Conservation (phyloP, 441 rosid species). For the Populus tomentosa region DNA sequence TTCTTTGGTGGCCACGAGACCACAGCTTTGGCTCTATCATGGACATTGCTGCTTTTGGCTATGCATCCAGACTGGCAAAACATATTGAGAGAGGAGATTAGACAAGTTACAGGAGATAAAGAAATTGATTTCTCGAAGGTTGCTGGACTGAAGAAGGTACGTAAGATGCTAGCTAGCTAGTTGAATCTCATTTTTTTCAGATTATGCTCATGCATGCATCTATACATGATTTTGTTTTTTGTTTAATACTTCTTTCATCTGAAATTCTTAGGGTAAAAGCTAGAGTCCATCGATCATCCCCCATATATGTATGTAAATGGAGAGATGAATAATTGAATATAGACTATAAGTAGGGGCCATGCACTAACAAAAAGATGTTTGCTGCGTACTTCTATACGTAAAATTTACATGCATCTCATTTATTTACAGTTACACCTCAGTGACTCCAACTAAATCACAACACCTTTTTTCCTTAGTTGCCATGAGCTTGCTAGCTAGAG, state of each 20-base stretch:
- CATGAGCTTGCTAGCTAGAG: too few relatives aligned
- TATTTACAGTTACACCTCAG: too few relatives aligned
- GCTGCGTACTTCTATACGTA: too few relatives aligned
- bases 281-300: background rate
- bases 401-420: too few relatives aligned
- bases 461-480: too few relatives aligned
- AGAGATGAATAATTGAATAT: background rate
- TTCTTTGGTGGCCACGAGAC: conserved; percentile 97
- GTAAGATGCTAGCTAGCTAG: background rate
- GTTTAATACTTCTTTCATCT: background rate
- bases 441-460: too few relatives aligned
- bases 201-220: background rate
- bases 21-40: conserved; percentile 76
- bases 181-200: too few relatives aligned
- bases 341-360: background rate
- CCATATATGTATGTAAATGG: background rate
- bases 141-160: conserved; percentile 86
- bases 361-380: background rate
- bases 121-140: conserved; percentile 54
- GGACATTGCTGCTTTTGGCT: conserved; percentile 85
- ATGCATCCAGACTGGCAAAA: conserved; percentile 77
- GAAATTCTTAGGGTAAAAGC: background rate
- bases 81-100: conserved; percentile 68
- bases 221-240: background rate
- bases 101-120: conserved; percentile 52